These are phyloP conservation scores for Lactarius psammicola DNA, from an alignment of 768 basidiomycete species.

Conservation along the genomic window DNA sequence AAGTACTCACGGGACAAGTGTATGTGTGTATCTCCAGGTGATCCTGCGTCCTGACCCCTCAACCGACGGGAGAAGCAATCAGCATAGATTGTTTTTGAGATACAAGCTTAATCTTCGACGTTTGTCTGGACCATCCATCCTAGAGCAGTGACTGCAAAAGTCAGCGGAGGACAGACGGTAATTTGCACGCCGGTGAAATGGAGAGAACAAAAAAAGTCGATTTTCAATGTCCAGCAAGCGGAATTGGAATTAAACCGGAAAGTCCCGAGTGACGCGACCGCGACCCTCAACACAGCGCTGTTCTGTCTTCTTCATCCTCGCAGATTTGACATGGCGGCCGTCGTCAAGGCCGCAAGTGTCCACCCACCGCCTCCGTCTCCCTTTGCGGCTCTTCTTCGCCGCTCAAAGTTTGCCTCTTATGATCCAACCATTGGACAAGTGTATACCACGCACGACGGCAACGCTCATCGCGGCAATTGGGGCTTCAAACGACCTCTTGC, in stretches of 20 bases:
- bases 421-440: slow-evolving; percentile 77
- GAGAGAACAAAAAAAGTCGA: slow-evolving; percentile 23
- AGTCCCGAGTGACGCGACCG: slow-evolving; percentile 8
- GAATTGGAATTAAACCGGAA: slow-evolving; percentile 3
- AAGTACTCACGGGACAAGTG: slow-evolving; percentile 37
- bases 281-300: background rate
- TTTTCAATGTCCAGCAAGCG: slow-evolving; percentile 1
- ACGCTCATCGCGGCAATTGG: slow-evolving; percentile 77
- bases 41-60: slow-evolving; percentile 90
- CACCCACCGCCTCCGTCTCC: slow-evolving; percentile 51
- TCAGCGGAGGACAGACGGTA: slow-evolving; percentile 63
- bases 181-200: slow-evolving; percentile 69
- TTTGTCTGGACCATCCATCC: slow-evolving; percentile 88
- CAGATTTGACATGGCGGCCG: slow-evolving; percentile 19
- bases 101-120: slow-evolving; percentile 66
- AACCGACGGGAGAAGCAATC: slow-evolving; percentile 86
- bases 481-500: slow-evolving; percentile 83
- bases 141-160: slow-evolving; percentile 38
- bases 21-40: slow-evolving; percentile 82
- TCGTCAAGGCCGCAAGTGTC: slow-evolving; percentile 18
- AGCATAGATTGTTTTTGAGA: slow-evolving; percentile 94
- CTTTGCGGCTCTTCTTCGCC: slow-evolving; percentile 73
- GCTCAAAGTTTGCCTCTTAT: slow-evolving; percentile 78
- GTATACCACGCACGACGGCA: slow-evolving; percentile 66
- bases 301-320: background rate